A percentile compares a stretch with the other conserved stretches of the same genome.
Conservation (phyloP, 257 asterid genomes). For the Solanum sparsipilum region DNA sequence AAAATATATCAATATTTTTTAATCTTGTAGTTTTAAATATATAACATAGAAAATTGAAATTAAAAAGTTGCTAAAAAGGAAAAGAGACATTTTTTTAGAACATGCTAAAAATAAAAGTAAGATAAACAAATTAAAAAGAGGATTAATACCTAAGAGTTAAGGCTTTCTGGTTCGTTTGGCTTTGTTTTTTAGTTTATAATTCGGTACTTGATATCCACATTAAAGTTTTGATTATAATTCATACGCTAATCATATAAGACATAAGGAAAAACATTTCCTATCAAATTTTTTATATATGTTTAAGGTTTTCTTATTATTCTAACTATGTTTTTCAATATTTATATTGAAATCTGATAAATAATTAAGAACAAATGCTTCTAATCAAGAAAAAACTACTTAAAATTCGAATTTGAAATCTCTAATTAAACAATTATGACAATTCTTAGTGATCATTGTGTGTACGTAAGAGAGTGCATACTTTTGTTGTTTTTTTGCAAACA, state of each 20-base stretch:
- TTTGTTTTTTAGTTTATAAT: not conserved
- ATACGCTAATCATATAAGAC: not conserved
- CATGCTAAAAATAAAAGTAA: no score
- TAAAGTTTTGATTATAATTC: not conserved
- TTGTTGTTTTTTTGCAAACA: not conserved
- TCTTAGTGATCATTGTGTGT: not conserved
- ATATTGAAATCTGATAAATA: no score
- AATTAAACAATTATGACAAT: not conserved
- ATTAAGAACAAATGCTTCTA: no score
- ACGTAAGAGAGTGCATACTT: not conserved
- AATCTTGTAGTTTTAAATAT: not conserved
- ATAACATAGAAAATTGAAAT: no score
- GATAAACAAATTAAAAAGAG: no score
- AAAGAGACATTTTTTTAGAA: no score
- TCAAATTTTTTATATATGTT: no score
- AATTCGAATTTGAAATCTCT: fast-evolving
- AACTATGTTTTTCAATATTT: no score
- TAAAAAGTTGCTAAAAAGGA: no score
- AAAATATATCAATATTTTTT: no score
- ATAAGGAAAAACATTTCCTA: not conserved
- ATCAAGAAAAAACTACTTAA: fast-evolving
- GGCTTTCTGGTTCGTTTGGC: not conserved
- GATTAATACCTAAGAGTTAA: not conserved
- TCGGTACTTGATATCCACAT: no score
- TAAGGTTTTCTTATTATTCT: not conserved